Conservation (phyloP, 2,329 filamentous ascomycete species). For the Diaporthe amygdali region DNA sequence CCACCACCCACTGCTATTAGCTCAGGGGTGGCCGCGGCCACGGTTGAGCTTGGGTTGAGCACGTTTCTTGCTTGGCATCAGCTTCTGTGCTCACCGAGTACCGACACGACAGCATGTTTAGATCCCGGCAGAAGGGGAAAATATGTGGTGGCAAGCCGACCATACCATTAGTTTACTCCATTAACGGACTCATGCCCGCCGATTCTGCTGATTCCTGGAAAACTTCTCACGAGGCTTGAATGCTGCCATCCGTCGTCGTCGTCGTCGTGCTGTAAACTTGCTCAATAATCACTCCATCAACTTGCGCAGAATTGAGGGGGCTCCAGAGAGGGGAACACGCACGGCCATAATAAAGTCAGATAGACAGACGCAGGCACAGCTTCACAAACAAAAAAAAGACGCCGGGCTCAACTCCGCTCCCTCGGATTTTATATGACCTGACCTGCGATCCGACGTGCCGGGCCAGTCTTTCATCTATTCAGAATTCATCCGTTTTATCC, state of each 20-base stretch:
- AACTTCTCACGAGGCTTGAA: background rate
- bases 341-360: background rate
- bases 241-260: background rate
- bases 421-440: background rate
- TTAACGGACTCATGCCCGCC: background rate
- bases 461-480: background rate
- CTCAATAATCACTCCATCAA: slow-evolving; percentile 5
- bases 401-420: background rate
- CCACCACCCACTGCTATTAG: background rate
- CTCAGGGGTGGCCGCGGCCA: background rate
- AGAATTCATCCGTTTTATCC: background rate
- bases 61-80: slow-evolving; percentile 17
- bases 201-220: background rate
- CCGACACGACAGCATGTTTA: background rate
- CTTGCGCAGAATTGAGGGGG: background rate
- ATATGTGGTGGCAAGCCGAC: background rate
- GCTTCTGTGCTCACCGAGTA: background rate
- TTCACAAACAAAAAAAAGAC: background rate
- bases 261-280: background rate
- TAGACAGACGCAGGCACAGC: background rate
- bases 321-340: background rate
- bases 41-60: slow-evolving; percentile 14
- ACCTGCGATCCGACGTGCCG: background rate
- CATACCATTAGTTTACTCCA: background rate
- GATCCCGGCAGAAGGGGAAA: too few species aligned